Evolutionary conservation across 805 yeast species (phyloP), one percentile per base, ranked within the genome.

Genomic region (Teunomyces stri): DNA sequence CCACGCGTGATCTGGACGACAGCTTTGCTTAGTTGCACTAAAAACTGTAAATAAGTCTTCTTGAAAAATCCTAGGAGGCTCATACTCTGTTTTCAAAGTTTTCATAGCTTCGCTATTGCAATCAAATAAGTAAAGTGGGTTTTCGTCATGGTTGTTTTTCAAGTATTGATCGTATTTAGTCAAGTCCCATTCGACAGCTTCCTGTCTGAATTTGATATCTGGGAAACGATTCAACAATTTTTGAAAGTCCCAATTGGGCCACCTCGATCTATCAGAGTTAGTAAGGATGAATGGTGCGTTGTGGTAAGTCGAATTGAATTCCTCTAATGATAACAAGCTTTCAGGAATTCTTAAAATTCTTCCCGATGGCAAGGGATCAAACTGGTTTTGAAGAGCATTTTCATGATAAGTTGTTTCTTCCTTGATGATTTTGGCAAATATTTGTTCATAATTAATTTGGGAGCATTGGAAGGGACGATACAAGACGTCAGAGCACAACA

Each of bases 1-100:
- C 97, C 97, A 90, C n/a, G 92, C 79, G 62, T 87, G 85, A 64
- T 90, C 96, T 1, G 97, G 97, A 43, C 97, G 72, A 55, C 87
- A 83, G 12, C 67, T 64, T 13, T 60, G 46, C 11, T 45, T 41
- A 2, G 56, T 51, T 2, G 45, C 30, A 12, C 67, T 71, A 48
- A 85, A 78, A n/a, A 81, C 62, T 20, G 72, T 74, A 64, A 88
- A 88, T 40, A 78, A 73, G 62, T 88, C 96, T 13, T 72, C 57
- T 38, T 74, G 68, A 56, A 87, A 85, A 0, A 79, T 68, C 1
- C 59, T 46, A 0, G 95, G 94, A 1, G 69, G 68, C 2, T 51
- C 49, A 56, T 82, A 86, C 55, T 82, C 82, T n/a, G 67, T 52
- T 9, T 74, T 68, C 43, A 88, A 65, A 34, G 74, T 71, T 46